A percentile compares a stretch with the other conserved stretches of the same genome.
These are phyloP conservation scores for Hypoxylon lenormandii DNA, from an alignment of 495 filamentous ascomycete species.

Conservation along the genomic window DNA sequence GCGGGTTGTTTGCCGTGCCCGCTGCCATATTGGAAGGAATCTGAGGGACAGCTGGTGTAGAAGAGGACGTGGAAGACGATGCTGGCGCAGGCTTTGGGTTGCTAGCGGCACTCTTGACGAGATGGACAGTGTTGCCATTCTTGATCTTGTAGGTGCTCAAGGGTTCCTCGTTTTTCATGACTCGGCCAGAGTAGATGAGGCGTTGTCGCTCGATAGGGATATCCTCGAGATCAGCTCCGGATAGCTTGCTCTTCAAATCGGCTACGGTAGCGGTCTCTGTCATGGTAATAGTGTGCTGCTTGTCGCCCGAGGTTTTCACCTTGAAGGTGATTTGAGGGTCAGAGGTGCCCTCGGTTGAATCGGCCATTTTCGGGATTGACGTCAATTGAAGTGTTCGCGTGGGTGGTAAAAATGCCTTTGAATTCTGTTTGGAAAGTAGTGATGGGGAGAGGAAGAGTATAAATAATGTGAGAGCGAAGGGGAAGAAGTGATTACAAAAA, in stretches of 20 bases:
- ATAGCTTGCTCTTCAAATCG: conserved; percentile 89
- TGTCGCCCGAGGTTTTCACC: conserved; percentile 89
- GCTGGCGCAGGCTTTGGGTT: conserved; percentile 77
- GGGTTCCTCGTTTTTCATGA: conserved; percentile 91
- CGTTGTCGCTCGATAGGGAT: conserved; percentile 87
- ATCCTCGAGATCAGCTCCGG: conserved; percentile 81
- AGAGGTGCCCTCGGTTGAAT: conserved; percentile 63
- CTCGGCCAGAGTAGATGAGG: conserved; percentile 95
- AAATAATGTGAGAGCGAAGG: not conserved
- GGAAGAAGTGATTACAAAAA: not conserved
- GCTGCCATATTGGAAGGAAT: conserved; percentile 92
- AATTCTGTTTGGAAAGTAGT: not conserved
- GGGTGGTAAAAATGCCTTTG: not conserved
- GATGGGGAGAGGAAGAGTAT: not conserved
- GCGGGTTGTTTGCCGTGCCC: conserved; percentile 88
- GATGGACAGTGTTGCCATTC: conserved; percentile 91
- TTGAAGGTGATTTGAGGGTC: conserved; percentile 84
- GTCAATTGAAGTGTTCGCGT: conserved; percentile 23
- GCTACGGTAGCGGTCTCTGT: conserved; percentile 78
- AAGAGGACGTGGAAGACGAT: conserved; percentile 63
- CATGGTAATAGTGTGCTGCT: conserved; percentile 83
- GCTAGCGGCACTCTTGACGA: conserved; percentile 94
- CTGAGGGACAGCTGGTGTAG: conserved; percentile 64
- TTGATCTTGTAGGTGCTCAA: conserved; percentile 92
- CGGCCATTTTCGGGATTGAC: conserved; percentile 60